Base-by-base conservation (phyloP, 2,329 filamentous ascomycete species). In the Scorias spongiosa region DNA sequence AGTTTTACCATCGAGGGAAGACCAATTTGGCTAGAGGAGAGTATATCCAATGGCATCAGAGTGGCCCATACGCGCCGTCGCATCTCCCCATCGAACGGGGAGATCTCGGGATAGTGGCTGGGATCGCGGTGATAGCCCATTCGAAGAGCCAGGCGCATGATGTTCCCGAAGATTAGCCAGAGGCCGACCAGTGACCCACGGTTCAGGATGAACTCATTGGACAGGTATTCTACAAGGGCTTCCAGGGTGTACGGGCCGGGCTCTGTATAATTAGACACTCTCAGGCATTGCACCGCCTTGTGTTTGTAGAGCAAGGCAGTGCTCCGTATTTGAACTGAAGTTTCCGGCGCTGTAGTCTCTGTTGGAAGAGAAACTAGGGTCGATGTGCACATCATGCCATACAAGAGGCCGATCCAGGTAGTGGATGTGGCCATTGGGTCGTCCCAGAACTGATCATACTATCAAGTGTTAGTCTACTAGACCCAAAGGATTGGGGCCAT, bases 391-490 rank as follows among this genome's bases (percentile, higher is more conserved):
- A 69, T 56, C 42, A 65, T 58, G 39, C 57, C 55, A 49, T 68
- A 70, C 7, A 70, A 46, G 1, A 67, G 54, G 2, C 66, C 65
- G 14, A 70, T 48, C 67, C 67, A 70, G 49, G 64, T 62, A 8
- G 64, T 58, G 0, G 66, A 54, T 2, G 57, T 57, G 14, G 51
- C 51, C 9, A 55, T 58, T 1, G 62, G 64, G 32, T 61, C 54
- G n/a, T 47, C 43, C 67, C 67, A 71, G 48, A 70, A 69, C 2
- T 49, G 41, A 26, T 63, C 57, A 43, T 69, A 69, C 61, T 68
- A 40, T 60, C 39, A 47, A 39, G 44, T 2, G 46, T 49, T 20
- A 41, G 46, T 42, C 40, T 50, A 39, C 43, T 36, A 15, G 11
- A 36, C 32, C 32, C 12, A 12, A 36, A 15, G 32, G 11, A 15